These are phyloP conservation scores for Cladobotryum protrusum DNA, from an alignment of 2,329 filamentous ascomycete genomes.

Conservation along the genomic window DNA sequence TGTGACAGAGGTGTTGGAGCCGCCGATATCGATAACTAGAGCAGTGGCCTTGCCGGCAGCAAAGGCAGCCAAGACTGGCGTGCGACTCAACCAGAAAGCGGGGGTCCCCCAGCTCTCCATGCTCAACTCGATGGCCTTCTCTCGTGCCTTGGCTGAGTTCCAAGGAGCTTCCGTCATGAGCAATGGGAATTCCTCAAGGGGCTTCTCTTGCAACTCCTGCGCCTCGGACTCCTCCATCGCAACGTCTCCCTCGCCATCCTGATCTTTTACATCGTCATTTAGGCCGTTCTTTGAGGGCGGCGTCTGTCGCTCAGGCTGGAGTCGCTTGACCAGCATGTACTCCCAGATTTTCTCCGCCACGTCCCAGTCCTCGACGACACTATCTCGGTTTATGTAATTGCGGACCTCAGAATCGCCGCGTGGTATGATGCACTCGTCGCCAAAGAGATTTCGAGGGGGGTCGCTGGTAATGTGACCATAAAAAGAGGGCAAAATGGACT, in stretches of 20 bases:
- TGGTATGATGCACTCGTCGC: constrained; percentile 83
- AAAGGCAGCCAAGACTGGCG: constrained; percentile 84
- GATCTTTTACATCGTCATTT: constrained; percentile 59
- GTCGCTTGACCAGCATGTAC: constrained; percentile 78
- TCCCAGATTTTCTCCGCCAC: constrained; percentile 86
- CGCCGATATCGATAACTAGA: constrained; percentile 86
- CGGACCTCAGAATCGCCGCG: constrained; percentile 71
- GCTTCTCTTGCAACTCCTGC: constrained; percentile 56
- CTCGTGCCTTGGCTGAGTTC: constrained; percentile 80
- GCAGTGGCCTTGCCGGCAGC: constrained; percentile 89
- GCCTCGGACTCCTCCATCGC: constrained; percentile 47
- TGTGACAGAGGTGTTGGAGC: constrained; percentile 80
- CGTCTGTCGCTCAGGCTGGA: constrained; percentile 70
- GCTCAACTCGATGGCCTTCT: constrained; percentile 91
- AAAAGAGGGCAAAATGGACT: constrained; percentile 84
- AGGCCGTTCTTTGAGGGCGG: constrained; percentile 70
- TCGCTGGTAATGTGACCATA: constrained; percentile 60
- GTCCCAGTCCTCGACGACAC: constrained; percentile 95
- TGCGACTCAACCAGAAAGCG: constrained; percentile 88
- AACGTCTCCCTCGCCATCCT: constrained; percentile 57
- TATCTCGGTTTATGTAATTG: constrained; percentile 87
- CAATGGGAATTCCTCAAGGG: constrained; percentile 81
- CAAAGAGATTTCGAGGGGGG: constrained; percentile 60
- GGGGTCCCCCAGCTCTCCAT: constrained; percentile 97
- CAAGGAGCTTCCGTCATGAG: constrained; percentile 92